These are phyloP conservation scores for Podosphaera aphanis DNA, from an alignment of 2,329 filamentous ascomycete species.

Conservation along the genomic window DNA sequence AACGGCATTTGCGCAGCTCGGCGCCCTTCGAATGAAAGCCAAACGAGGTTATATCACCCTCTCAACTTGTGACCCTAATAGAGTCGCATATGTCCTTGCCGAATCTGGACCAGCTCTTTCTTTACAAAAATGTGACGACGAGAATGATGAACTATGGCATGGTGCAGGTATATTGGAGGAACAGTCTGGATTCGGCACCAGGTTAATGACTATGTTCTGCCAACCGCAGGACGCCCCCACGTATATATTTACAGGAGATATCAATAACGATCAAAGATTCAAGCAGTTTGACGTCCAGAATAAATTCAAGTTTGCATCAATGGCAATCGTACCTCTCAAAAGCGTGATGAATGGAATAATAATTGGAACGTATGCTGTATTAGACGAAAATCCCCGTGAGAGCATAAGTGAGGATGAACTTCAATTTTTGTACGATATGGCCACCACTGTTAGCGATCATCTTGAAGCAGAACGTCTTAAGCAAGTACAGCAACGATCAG, in stretches of 20 bases:
- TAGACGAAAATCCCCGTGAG: conserved; percentile 31
- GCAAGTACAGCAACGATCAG: conserved; percentile 27
- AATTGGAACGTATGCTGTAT: conserved; percentile 35
- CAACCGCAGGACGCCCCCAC: conserved; percentile 4
- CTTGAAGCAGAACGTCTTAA: conserved; percentile 30
- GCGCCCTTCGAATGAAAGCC: conserved; percentile 23
- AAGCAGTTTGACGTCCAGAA: conserved; percentile 13
- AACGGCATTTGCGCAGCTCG: conserved; percentile 24
- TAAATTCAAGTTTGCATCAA: conserved; percentile 20
- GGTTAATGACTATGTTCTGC: conserved; percentile 7
- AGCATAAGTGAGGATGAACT: conserved; percentile 25
- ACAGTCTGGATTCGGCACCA: conserved; percentile 5
- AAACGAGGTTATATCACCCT: conserved; percentile 24
- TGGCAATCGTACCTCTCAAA: conserved; percentile 36
- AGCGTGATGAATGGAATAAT: conserved; percentile 28
- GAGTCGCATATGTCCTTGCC: conserved; percentile 11
- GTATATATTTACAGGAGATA: conserved; percentile 18
- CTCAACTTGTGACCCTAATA: conserved; percentile 3
- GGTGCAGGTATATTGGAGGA: conserved; percentile 9
- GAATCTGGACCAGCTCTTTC: conserved; percentile 10
- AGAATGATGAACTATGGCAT: conserved; percentile 13
- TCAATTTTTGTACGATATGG: conserved; percentile 31
- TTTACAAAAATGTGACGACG: conserved; percentile 11
- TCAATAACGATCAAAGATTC: conserved; percentile 18
- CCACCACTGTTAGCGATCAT: conserved; percentile 33